Evolutionary conservation across 805 yeast genomes (phyloP), one percentile per base, ranked within the genome.

Genomic region (Saccharomycopsis sp.): DNA sequence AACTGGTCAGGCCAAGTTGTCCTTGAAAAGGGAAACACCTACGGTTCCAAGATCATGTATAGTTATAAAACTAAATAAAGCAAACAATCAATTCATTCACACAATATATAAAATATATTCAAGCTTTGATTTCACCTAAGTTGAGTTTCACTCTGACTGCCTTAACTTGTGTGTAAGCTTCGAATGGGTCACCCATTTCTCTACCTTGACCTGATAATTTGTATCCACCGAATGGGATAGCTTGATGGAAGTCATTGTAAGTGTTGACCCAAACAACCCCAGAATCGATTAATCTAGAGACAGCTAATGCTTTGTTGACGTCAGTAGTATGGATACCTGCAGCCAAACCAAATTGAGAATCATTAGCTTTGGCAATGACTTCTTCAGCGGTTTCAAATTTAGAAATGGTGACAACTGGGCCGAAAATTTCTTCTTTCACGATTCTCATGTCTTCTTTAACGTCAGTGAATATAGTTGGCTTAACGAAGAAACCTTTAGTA

Each of bases 161-260:
- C 70, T 78, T 79, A 53, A 65, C 64, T 65, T 79, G 85, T 49
- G 75, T 70, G 70, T 77, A 79, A 69, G 74, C 75, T 53, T 75
- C 82, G 58, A 77, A 71, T 28, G 80, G 81, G 56, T 75, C 81
- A 64, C 85, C 85, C 82, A 79, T 75, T 68, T 79, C 85, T 70
- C 84, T 75, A 58, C 85, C 85, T 44, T 74, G 65, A 68, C 85
- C 85, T 50, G 81, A 74, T 64, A 75, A 74, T 57, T 75, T 74
- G 70, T 66, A 78, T 54, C 85, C 85, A 60, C 85, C 85, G 59
- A 79, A 79, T 66, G 85, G 85, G 62, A 78, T 80, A 62, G 65
- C 65, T 45, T 66, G 73, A 62, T 79, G 77, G 77, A 78, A 77
- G 61, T 77, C 83, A 58, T 78, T 78, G 67, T 78, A 78, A 47